A percentile compares a stretch with the other conserved stretches of the same genome.
Evolutionary conservation across 2,329 filamentous ascomycete genomes (phyloP).

Genomic region (Onygenales sp.): DNA sequence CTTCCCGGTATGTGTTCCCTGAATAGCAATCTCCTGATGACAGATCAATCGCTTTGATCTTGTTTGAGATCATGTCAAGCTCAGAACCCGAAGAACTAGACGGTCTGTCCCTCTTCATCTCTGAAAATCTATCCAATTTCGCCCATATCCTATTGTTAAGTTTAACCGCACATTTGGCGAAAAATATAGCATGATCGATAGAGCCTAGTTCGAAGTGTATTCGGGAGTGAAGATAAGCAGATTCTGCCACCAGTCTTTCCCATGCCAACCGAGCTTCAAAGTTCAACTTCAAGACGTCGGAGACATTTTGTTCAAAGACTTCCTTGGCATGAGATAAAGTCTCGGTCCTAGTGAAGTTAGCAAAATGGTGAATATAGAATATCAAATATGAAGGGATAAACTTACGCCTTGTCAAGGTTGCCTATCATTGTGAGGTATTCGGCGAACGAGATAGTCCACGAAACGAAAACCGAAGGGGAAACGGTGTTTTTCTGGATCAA

Average conservation of each 20-base stretch:
- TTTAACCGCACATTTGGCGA: slow-evolving; percentile 40
- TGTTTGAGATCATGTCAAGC: slow-evolving; percentile 28
- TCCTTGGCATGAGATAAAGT: slow-evolving; percentile 21
- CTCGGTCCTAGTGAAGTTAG: slow-evolving; percentile 31
- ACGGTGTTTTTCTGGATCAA: slow-evolving; percentile 33
- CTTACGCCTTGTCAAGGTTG: slow-evolving; percentile 50
- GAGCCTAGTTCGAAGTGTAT: slow-evolving; percentile 50
- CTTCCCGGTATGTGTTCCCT: slow-evolving; percentile 35
- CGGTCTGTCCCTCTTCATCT: slow-evolving; percentile 24
- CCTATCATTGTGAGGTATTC: slow-evolving; percentile 65
- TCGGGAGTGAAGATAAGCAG: slow-evolving; percentile 55
- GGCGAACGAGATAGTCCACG: slow-evolving; percentile 60
- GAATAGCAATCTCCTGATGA: slow-evolving; percentile 20
- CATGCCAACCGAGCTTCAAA: slow-evolving; percentile 33
- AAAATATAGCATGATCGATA: slow-evolving; percentile 36
- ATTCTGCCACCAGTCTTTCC: slow-evolving; percentile 49
- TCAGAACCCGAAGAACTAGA: slow-evolving; percentile 17
- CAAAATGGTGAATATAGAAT: slow-evolving; percentile 29
- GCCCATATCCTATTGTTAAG: slow-evolving; percentile 44
- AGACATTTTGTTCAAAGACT: slow-evolving; percentile 24
- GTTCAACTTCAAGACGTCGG: slow-evolving; percentile 22
- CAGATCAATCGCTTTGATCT: slow-evolving; percentile 30
- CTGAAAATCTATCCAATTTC: slow-evolving; percentile 37
- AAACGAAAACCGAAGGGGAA: slow-evolving; percentile 38
- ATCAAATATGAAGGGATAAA: slow-evolving; percentile 21